These are phyloP conservation scores for Amorphotheca resinae DNA, from an alignment of 495 filamentous ascomycete genomes.

Conservation along the genomic window DNA sequence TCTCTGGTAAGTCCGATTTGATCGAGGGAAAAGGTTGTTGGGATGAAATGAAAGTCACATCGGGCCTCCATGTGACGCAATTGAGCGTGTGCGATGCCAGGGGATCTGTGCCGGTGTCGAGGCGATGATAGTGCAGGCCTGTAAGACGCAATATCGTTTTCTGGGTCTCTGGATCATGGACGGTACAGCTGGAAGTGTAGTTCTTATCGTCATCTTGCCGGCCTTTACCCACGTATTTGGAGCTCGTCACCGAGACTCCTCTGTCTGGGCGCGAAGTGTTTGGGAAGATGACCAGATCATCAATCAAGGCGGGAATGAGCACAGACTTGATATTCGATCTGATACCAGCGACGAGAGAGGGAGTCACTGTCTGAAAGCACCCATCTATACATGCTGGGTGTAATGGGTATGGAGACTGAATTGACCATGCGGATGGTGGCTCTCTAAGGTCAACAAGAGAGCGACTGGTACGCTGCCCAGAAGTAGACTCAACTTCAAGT, in stretches of 20 bases:
- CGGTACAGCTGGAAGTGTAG: constrained; percentile 4
- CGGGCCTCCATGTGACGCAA: no score
- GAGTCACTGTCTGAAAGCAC: constrained; percentile 22
- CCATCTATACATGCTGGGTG: constrained; percentile 31
- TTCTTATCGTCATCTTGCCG: constrained; percentile 9
- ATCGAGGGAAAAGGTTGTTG: no score
- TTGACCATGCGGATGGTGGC: constrained; percentile 14
- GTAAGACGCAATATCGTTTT: background rate
- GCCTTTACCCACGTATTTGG: constrained; percentile 1
- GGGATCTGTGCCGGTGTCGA: background rate
- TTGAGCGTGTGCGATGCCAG: background rate
- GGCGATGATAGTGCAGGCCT: background rate
- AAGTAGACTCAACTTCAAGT: constrained; percentile 16
- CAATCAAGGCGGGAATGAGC: background rate
- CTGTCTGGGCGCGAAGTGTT: background rate
- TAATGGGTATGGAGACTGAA: constrained; percentile 26
- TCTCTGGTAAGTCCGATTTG: background rate
- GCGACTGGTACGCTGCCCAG: constrained; percentile 13
- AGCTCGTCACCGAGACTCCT: background rate
- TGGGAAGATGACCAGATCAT: background rate
- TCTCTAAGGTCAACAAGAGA: constrained; percentile 4
- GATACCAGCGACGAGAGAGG: constrained; percentile 11
- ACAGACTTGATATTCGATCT: constrained; percentile 1
- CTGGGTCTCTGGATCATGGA: constrained; percentile 17
- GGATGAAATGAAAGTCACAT: no score